Conservation (phyloP, 192 early-diverging fungal genomes). For the Backusella luteola region DNA sequence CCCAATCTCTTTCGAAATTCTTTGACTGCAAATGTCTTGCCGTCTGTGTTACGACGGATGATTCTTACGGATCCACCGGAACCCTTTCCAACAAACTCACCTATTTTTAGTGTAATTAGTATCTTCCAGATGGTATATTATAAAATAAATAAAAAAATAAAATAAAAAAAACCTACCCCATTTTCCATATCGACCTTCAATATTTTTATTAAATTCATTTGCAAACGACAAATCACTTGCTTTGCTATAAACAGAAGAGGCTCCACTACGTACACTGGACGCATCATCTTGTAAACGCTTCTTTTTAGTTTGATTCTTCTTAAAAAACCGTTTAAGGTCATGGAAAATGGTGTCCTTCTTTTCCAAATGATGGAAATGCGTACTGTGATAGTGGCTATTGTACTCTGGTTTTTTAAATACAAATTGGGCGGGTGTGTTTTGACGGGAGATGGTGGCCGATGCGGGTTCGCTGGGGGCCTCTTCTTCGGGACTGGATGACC, state of each 20-base stretch:
- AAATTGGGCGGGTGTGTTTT: slow-evolving; percentile 35
- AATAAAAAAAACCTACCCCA: slow-evolving; percentile 37
- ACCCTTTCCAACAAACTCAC: slow-evolving; percentile 57
- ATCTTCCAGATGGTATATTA: not conserved
- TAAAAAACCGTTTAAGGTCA: slow-evolving; percentile 55
- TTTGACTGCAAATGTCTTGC: slow-evolving; percentile 74
- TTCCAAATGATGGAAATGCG: slow-evolving; percentile 41
- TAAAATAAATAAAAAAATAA: no score
- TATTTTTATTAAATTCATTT: slow-evolving; percentile 36
- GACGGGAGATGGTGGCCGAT: slow-evolving; percentile 6
- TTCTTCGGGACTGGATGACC: slow-evolving; percentile 22
- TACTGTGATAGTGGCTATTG: slow-evolving; percentile 35
- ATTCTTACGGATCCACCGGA: slow-evolving; percentile 75
- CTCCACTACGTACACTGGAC: not conserved
- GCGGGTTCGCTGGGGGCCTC: not conserved
- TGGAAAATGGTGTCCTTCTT: slow-evolving; percentile 41
- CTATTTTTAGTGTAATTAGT: slow-evolving; percentile 7
- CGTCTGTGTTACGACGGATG: slow-evolving; percentile 57
- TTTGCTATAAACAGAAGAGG: not conserved
- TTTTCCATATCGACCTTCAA: slow-evolving; percentile 36
- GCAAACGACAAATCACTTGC: slow-evolving; percentile 32
- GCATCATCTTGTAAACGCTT: not conserved
- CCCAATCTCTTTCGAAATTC: slow-evolving; percentile 70
- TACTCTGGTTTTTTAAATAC: slow-evolving; percentile 42
- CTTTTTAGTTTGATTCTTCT: slow-evolving; percentile 2